phyloP scores from a whole-genome alignment of 495 filamentous ascomycete genomes.

The Hypoxylon subgilvum region DNA sequence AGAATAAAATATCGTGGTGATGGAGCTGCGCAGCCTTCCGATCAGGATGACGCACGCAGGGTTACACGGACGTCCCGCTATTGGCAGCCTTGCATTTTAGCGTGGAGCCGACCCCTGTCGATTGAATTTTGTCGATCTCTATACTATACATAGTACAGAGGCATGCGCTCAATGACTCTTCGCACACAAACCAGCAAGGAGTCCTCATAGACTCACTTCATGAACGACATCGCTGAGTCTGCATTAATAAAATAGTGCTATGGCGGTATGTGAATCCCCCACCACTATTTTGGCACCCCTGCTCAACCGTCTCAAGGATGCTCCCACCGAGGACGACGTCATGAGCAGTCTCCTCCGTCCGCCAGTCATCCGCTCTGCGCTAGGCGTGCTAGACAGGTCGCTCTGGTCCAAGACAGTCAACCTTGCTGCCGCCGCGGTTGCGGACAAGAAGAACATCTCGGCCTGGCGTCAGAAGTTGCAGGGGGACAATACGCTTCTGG shows the following conservation, averaged over 20 bases:
- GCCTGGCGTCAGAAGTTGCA: constrained; percentile 65
- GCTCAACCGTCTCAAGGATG: constrained; percentile 14
- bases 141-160: too few relatives aligned
- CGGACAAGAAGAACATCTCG: constrained; percentile 73
- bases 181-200: constrained; percentile 17
- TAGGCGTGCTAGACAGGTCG: constrained; percentile 76
- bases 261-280: constrained; percentile 19
- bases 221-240: neutral
- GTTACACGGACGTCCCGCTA: constrained; percentile 3
- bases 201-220: neutral
- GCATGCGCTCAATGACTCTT: too few relatives aligned
- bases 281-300: neutral
- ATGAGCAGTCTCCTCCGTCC: constrained; percentile 68
- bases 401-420: constrained; percentile 79
- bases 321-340: constrained; percentile 26
- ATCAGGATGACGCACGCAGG: constrained; percentile 23
- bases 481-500: constrained; percentile 64
- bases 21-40: constrained; percentile 19
- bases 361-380: constrained; percentile 72
- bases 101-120: constrained; percentile 22
- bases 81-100: constrained; percentile 21
- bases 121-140: constrained; percentile 20
- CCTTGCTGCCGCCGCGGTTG: constrained; percentile 77
- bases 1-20: too few relatives aligned
- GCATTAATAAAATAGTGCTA: constrained; percentile 6